These are phyloP conservation scores for Aspergillus glaucus DNA, from an alignment of 2,329 filamentous ascomycete species.

Conservation along the genomic window DNA sequence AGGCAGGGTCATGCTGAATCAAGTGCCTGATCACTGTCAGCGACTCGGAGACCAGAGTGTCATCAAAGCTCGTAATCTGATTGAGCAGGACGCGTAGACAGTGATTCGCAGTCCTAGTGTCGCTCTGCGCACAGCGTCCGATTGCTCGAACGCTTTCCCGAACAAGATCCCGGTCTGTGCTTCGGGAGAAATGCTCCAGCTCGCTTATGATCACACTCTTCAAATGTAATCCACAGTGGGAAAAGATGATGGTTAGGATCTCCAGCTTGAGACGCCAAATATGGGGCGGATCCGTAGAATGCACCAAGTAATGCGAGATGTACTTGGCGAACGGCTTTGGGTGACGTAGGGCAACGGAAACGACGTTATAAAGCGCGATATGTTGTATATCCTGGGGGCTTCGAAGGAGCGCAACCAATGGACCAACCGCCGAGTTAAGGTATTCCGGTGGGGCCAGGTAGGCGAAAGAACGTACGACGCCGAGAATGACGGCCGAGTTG, in stretches of 20 bases:
- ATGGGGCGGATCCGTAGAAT: constrained; percentile 67
- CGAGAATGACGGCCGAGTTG: constrained; percentile 86
- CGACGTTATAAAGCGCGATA: constrained; percentile 87
- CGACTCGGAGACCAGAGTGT: constrained; percentile 82
- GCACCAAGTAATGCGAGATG: constrained; percentile 81
- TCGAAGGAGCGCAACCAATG: constrained; percentile 77
- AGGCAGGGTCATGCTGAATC: constrained; percentile 80
- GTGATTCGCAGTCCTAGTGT: constrained; percentile 62
- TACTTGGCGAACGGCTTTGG: constrained; percentile 82
- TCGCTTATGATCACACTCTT: constrained; percentile 88
- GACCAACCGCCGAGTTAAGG: constrained; percentile 68
- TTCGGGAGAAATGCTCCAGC: constrained; percentile 83
- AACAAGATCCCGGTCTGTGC: constrained; percentile 67
- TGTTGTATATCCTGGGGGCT: constrained; percentile 82
- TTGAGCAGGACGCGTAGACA: constrained; percentile 77
- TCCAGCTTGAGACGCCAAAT: constrained; percentile 93
- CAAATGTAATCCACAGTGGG: constrained; percentile 65
- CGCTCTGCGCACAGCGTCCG: constrained; percentile 81
- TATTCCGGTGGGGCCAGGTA: constrained; percentile 77
- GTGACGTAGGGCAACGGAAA: constrained; percentile 74
- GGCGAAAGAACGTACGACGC: constrained; percentile 76
- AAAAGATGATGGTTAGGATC: constrained; percentile 83
- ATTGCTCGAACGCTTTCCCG: constrained; percentile 88
- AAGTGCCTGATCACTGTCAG: constrained; percentile 91
- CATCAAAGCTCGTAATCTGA: constrained; percentile 83